phyloP scores from a whole-genome alignment of 148 eudicot species.

The Cornus kousa region DNA sequence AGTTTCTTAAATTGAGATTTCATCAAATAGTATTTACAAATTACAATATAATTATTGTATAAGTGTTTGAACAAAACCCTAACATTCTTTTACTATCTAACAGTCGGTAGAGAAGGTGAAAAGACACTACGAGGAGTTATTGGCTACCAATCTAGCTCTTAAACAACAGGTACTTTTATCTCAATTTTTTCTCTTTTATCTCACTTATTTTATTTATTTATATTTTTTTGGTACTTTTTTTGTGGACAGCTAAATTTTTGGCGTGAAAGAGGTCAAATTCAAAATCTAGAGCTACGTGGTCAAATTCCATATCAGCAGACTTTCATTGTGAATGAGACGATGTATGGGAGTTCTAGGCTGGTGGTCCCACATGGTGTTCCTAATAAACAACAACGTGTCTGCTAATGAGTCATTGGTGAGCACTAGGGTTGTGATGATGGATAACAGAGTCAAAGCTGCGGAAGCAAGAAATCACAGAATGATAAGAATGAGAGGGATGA shows the following conservation, averaged over 20 bases:
- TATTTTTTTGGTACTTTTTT: no score
- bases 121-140: not conserved
- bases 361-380: not conserved
- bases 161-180: constrained; percentile 11
- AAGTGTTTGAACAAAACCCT: no score
- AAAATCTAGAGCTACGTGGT: not conserved
- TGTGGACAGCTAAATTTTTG: not conserved
- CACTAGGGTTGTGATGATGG: not conserved
- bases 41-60: no score
- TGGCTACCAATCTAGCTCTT: not conserved
- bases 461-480: constrained; percentile 20
- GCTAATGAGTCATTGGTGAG: constrained; percentile 12
- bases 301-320: not conserved
- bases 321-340: not conserved
- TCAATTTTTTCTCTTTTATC: not conserved
- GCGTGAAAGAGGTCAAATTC: not conserved
- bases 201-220: no score
- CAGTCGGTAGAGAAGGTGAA: constrained; percentile 13
- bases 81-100: not conserved
- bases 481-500: constrained; percentile 11
- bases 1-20: not conserved
- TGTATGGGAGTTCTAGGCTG: not conserved
- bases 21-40: no score
- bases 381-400: not conserved
- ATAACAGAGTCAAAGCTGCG: constrained; percentile 13